A percentile compares a stretch with the other conserved stretches of the same genome.
These are phyloP conservation scores for Metschnikowia noctiluminum DNA, from an alignment of 805 yeast species.

Conservation along the genomic window DNA sequence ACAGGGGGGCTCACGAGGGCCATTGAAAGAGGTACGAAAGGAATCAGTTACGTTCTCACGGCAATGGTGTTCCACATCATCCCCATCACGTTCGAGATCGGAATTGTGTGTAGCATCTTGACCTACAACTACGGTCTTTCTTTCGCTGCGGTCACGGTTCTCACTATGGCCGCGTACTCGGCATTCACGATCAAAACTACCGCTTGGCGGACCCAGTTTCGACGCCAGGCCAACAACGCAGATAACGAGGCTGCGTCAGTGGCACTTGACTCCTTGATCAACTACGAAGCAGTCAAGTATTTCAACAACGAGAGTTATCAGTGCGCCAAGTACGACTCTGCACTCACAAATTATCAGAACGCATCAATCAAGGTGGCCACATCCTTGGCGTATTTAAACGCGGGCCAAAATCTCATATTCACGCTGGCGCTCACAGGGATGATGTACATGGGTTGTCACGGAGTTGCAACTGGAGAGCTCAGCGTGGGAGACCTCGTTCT, in stretches of 20 bases:
- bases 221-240: constrained; percentile 84
- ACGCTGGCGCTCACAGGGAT: constrained; percentile 89
- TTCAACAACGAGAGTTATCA: constrained; percentile 88
- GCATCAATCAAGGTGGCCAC: constrained; percentile 81
- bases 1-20: constrained; percentile 97
- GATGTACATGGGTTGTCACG: constrained; percentile 98
- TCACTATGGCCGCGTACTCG: constrained; percentile 87
- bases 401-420: constrained; percentile 78
- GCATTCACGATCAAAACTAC: constrained; percentile 87
- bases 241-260: constrained; percentile 95
- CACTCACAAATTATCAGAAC: constrained; percentile 70
- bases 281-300: constrained; percentile 91
- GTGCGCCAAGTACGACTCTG: constrained; percentile 71
- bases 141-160: constrained; percentile 84
- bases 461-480: constrained; percentile 77
- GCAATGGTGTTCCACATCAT: constrained; percentile 98
- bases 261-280: constrained; percentile 89
- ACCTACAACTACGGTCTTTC: constrained; percentile 88
- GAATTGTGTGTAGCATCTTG: constrained; percentile 88
- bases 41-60: constrained; percentile 85
- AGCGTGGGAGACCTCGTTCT: constrained; percentile 94
- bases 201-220: constrained; percentile 91
- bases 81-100: constrained; percentile 88
- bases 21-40: constrained; percentile 96
- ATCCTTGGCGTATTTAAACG: constrained; percentile 70